Conservation (phyloP, 1,284 basidiomycete species). For the Tilletia setariae region DNA sequence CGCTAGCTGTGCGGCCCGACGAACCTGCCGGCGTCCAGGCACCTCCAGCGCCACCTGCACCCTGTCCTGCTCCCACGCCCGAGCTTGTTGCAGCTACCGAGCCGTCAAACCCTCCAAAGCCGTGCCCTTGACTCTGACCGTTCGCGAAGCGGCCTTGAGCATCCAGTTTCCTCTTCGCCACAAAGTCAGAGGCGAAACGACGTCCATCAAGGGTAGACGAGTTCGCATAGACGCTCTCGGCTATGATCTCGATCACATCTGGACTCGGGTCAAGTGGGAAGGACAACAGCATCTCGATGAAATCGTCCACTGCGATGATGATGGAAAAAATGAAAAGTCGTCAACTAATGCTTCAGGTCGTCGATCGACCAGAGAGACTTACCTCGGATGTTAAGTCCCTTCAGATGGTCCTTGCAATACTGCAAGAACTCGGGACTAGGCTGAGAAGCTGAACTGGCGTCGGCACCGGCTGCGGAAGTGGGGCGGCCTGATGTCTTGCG, state of each 20-base stretch:
- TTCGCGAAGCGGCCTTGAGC: constrained; percentile 31
- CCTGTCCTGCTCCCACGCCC: background rate
- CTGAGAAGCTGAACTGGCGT: constrained; percentile 54
- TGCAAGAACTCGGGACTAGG: constrained; percentile 84
- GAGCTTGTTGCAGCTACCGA: constrained; percentile 14
- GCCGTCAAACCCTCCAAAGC: background rate
- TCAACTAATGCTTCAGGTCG: no score
- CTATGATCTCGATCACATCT: constrained; percentile 54
- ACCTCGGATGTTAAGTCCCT: constrained; percentile 78
- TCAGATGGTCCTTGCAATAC: constrained; percentile 84
- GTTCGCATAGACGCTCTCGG: constrained; percentile 71
- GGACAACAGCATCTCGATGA: constrained; percentile 55
- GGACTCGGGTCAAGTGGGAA: constrained; percentile 52
- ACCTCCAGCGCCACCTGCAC: background rate
- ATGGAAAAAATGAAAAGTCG: no score
- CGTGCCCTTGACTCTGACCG: background rate
- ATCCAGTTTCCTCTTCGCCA: constrained; percentile 70
- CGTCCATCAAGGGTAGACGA: constrained; percentile 91
- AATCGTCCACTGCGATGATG: constrained; percentile 45
- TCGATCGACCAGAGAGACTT: constrained; percentile 31
- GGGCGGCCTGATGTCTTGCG: constrained; percentile 27
- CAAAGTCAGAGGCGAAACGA: constrained; percentile 87
- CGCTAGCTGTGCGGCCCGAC: constrained; percentile 18
- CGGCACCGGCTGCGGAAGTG: constrained; percentile 21
- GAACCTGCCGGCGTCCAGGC: constrained; percentile 12